Base-by-base conservation (phyloP, 2,329 filamentous ascomycete genomes). In the Talaromyces amestolkiae region DNA sequence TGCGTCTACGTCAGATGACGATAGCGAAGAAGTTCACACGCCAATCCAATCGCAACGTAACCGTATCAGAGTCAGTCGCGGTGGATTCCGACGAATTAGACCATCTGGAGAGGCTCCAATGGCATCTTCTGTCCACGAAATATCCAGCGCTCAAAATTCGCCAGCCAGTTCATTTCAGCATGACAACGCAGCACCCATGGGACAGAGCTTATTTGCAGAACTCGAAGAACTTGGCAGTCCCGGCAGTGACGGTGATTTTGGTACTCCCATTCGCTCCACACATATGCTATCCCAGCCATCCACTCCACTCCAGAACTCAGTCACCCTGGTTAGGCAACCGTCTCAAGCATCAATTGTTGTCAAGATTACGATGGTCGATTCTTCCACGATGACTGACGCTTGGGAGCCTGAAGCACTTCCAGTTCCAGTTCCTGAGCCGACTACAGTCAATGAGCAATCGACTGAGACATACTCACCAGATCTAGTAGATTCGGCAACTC, bases 121-220 rank as follows among this genome's bases (percentile, higher is more conserved):
- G 71, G 77, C 76, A 33, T 66, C 65, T 35, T 66, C 65, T 13
- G 45, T 59, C 22, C 54, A 64, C 33, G 65, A 66, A 27, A 74
- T 74, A 41, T 76, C 77, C n/a, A 78, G 74, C 66, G 76, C 80
- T 5, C 81, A 80, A 65, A 81, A 85, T 67, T 83, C 81, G n/a
- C 85, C 85, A 11, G 83, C 84, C 10, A 75, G 81, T 33, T 86
- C 83, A 70, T 80, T 85, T 69, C 79, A 78, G 53, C 80, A 80
- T 65, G 80, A 79, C 61, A 73, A 78, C 37, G 79, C 77, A 49
- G 81, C 80, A n/a, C 78, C 80, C 60, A 81, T 81, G 68, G 85
- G 87, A 17, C 91, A 97, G 80, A 98, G 91, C 73, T 82, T 99
- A 60, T 96, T 95, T 75, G 93, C 93, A 47, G 95, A 99, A 77